These are phyloP conservation scores for Erythrophleum ivorense DNA, from an alignment of 331 rosid species.

Conservation along the genomic window DNA sequence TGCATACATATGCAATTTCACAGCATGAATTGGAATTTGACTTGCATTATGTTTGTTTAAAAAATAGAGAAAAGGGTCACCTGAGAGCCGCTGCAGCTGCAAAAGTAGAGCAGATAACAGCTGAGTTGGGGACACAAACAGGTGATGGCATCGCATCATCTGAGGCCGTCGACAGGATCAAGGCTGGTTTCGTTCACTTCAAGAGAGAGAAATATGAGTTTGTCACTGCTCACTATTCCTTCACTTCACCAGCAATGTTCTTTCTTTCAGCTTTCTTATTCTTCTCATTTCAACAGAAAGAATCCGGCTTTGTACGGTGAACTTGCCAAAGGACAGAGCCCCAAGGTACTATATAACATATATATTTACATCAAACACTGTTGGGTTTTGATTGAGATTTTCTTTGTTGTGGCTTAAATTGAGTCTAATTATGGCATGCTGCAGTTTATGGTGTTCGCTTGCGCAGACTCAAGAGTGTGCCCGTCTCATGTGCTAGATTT, in stretches of 20 bases:
- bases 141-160: slow-evolving; percentile 46
- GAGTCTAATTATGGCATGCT: background rate
- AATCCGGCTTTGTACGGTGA: slow-evolving; percentile 81
- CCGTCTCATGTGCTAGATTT: slow-evolving; percentile 93
- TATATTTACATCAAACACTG: background rate
- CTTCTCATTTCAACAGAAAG: slow-evolving; percentile 51
- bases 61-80: slow-evolving; percentile 70
- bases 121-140: slow-evolving; percentile 52
- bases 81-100: slow-evolving; percentile 78
- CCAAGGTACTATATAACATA: slow-evolving; percentile 58
- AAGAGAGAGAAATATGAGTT: slow-evolving; percentile 96
- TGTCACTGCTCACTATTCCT: slow-evolving; percentile 26
- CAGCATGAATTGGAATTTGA: background rate
- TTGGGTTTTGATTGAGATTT: background rate
- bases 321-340: slow-evolving; percentile 94
- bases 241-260: background rate
- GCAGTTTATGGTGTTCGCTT: slow-evolving; percentile 96
- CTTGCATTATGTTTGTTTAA: slow-evolving; percentile 4
- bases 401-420: background rate
- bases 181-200: slow-evolving; percentile 76
- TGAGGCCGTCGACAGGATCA: slow-evolving; percentile 66
- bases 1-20: background rate
- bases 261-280: slow-evolving; percentile 36
- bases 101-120: slow-evolving; percentile 84
- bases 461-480: slow-evolving; percentile 97